Conservation (phyloP, 208 protist genomes). For the Leishmania tropica region DNA sequence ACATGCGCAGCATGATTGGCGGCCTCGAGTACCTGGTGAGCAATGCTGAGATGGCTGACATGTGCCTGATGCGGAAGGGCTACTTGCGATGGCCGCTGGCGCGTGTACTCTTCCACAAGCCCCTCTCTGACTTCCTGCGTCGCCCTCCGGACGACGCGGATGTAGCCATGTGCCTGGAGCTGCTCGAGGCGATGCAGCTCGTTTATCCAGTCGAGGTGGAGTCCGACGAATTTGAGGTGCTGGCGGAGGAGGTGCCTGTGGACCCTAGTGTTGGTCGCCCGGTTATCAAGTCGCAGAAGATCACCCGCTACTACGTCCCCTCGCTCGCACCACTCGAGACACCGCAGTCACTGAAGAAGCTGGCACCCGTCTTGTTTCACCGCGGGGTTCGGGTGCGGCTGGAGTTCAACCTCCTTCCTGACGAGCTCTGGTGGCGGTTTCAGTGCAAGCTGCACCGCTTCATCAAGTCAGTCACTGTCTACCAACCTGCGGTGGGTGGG, state of each 20-base stretch:
- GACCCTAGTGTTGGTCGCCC: conserved; percentile 46
- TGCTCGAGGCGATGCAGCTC: conserved; percentile 77
- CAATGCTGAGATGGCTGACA: conserved; percentile 72
- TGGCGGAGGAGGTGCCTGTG: conserved; percentile 69
- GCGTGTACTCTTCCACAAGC: conserved; percentile 66
- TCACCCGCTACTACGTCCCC: conserved; percentile 84
- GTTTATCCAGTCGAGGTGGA: conserved; percentile 69
- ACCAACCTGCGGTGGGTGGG: conserved; percentile 46
- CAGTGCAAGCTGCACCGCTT: conserved; percentile 70
- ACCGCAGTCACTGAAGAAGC: conserved; percentile 50
- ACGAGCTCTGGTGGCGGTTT: conserved; percentile 88
- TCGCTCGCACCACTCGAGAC: conserved; percentile 68
- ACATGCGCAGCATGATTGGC: conserved; percentile 84
- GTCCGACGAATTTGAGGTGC: conserved; percentile 64
- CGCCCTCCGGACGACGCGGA: conserved; percentile 74
- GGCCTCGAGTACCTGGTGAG: conserved; percentile 85
- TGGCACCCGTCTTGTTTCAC: conserved; percentile 82
- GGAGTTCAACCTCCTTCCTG: conserved; percentile 88
- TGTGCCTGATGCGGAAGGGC: conserved; percentile 75
- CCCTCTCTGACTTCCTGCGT: conserved; percentile 62
- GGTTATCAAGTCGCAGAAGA: conserved; percentile 32
- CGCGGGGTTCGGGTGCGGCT: conserved; percentile 70
- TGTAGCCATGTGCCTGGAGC: conserved; percentile 75
- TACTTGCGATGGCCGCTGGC: conserved; percentile 81
- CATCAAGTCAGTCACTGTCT: conserved; percentile 59